These are phyloP conservation scores for Delphinella strobiligena DNA, from an alignment of 2,329 filamentous ascomycete species.

Conservation along the genomic window DNA sequence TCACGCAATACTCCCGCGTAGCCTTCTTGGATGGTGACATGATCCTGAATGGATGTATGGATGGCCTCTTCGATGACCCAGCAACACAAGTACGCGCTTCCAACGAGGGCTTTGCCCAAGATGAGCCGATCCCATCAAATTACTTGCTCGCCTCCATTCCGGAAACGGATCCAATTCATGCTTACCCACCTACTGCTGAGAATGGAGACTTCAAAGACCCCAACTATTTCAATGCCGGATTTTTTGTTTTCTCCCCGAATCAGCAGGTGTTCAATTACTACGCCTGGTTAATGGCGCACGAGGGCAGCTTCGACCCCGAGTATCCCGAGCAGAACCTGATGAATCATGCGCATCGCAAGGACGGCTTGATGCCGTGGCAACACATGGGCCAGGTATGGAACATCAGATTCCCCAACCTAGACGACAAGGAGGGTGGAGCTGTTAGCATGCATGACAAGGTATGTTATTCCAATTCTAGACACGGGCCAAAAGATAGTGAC, in stretches of 20 bases:
- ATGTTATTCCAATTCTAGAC: too few relatives aligned
- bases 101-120: neutral
- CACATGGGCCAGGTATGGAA: constrained; percentile 25
- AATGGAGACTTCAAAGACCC: constrained; percentile 18
- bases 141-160: constrained; percentile 23
- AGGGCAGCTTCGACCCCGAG: constrained; percentile 20
- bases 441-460: constrained; percentile 27
- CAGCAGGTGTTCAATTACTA: constrained; percentile 22
- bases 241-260: constrained; percentile 24
- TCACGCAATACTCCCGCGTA: constrained; percentile 23
- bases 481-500: too few relatives aligned
- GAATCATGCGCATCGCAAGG: constrained; percentile 22
- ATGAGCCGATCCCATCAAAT: constrained; percentile 17
- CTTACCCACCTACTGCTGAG: constrained; percentile 22
- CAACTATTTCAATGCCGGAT: constrained; percentile 25
- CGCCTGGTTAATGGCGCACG: constrained; percentile 17
- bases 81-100: constrained; percentile 10
- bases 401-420: constrained; percentile 21
- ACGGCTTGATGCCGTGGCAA: constrained; percentile 28
- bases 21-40: constrained; percentile 23
- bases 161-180: constrained; percentile 22
- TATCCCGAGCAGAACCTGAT: constrained; percentile 26
- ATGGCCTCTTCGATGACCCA: constrained; percentile 22
- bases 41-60: constrained; percentile 16
- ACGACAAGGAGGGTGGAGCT: constrained; percentile 23